Percentiles rank a stretch among this genome's conserved stretches.
Conservation (phyloP, 352 stramenopile genomes). For the Globisporangium nagaii region DNA sequence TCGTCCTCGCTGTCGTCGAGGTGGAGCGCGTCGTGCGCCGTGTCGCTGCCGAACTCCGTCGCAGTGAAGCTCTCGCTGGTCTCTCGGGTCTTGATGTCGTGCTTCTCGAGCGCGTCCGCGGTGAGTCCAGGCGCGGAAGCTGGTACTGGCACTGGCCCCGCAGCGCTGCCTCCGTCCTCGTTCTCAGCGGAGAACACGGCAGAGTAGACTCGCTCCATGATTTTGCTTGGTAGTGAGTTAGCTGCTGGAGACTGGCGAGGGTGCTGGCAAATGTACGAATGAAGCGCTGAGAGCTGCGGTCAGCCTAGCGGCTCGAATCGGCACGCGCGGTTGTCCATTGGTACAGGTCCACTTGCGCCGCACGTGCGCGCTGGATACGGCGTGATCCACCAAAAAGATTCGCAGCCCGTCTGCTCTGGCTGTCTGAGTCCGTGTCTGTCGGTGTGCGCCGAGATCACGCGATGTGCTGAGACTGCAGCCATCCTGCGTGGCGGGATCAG, state of each 20-base stretch:
- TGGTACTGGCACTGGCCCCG: too few species aligned
- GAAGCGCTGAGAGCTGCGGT: background rate
- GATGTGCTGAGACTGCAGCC: too few species aligned
- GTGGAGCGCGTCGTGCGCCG: background rate
- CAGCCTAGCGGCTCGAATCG: too few species aligned
- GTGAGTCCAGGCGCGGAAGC: constrained; percentile 41
- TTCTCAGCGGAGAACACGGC: constrained; percentile 61
- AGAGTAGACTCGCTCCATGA: constrained; percentile 83
- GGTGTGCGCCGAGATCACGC: too few species aligned
- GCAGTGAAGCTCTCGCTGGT: constrained; percentile 13
- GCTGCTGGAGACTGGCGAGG: background rate
- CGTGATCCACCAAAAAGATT: background rate
- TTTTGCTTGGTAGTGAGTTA: background rate
- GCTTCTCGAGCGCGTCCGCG: constrained; percentile 43
- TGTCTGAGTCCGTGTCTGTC: too few species aligned
- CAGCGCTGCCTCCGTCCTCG: background rate
- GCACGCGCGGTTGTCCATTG: background rate
- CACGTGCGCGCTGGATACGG: background rate
- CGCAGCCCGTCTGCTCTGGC: too few species aligned
- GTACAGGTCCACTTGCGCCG: background rate
- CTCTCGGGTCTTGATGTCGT: constrained; percentile 37
- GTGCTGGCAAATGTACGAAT: constrained; percentile 1
- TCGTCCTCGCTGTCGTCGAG: background rate
- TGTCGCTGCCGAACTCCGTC: constrained; percentile 4
- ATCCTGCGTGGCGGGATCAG: too few species aligned